phyloP scores from a whole-genome alignment of 2,329 filamentous ascomycete species.

The Anthostomella pinea region DNA sequence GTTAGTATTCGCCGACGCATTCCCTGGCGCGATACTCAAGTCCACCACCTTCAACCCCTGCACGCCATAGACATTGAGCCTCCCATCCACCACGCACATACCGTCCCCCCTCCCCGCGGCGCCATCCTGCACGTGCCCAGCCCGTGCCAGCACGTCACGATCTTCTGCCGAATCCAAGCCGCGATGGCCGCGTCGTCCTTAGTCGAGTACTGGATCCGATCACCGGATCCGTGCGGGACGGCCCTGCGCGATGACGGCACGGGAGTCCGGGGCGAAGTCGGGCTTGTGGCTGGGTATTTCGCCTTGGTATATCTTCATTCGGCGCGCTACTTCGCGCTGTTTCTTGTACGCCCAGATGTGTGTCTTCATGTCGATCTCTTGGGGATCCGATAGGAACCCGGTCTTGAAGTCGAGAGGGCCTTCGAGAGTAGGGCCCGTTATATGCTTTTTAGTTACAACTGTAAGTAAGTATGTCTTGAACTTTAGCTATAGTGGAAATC shows the following conservation, averaged over 20 bases:
- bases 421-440: slow-evolving; percentile 3
- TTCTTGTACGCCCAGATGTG: slow-evolving; percentile 64
- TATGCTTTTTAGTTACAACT: too few species aligned
- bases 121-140: slow-evolving; percentile 30
- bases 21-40: slow-evolving; percentile 28
- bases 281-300: slow-evolving; percentile 36
- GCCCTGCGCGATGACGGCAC: slow-evolving; percentile 30
- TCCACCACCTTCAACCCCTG: slow-evolving; percentile 35
- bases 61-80: slow-evolving; percentile 37
- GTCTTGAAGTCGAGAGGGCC: slow-evolving; percentile 3
- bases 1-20: slow-evolving; percentile 42
- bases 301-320: slow-evolving; percentile 48
- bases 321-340: slow-evolving; percentile 55
- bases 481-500: too few species aligned
- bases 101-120: slow-evolving; percentile 29
- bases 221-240: too few species aligned
- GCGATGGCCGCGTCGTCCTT: slow-evolving; percentile 44
- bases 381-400: not conserved
- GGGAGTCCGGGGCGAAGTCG: slow-evolving; percentile 24
- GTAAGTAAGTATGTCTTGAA: too few species aligned
- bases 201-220: slow-evolving; percentile 21
- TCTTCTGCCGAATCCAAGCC: slow-evolving; percentile 32
- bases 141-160: slow-evolving; percentile 38
- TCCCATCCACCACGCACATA: slow-evolving; percentile 37
- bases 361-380: slow-evolving; percentile 27